A percentile compares a stretch with the other conserved stretches of the same genome.
phyloP scores from a whole-genome alignment of 495 filamentous ascomycete species.

The Neurospora sp. region DNA sequence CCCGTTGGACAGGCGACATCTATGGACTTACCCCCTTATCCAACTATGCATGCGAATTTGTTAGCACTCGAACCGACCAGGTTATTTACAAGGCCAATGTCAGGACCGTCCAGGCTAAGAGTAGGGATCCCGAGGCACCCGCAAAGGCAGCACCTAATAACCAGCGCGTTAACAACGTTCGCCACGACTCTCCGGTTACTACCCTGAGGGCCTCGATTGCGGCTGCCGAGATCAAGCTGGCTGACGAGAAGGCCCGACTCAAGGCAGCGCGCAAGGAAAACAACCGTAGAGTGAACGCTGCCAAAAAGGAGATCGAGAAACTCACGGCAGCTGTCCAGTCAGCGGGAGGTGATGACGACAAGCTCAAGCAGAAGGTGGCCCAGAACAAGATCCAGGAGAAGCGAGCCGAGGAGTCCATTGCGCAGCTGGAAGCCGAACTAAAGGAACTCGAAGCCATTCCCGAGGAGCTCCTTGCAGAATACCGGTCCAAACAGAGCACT shows the following conservation, averaged over 20 bases:
- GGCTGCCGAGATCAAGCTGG: slow-evolving; percentile 65
- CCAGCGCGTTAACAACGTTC: slow-evolving; percentile 46
- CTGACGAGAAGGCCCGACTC: slow-evolving; percentile 63
- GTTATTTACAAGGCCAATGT: slow-evolving; percentile 70
- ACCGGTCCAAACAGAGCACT: slow-evolving; percentile 46
- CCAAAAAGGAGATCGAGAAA: slow-evolving; percentile 74
- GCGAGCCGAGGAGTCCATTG: slow-evolving; percentile 63
- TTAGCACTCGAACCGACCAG: slow-evolving; percentile 60
- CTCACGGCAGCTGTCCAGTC: slow-evolving; percentile 55
- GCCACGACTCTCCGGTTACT: slow-evolving; percentile 78
- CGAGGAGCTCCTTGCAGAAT: slow-evolving; percentile 51
- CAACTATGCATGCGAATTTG: slow-evolving; percentile 77
- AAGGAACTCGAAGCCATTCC: slow-evolving; percentile 59
- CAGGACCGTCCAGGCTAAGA: slow-evolving; percentile 63
- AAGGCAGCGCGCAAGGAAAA: slow-evolving; percentile 73
- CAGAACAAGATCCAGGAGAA: slow-evolving; percentile 72
- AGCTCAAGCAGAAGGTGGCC: slow-evolving; percentile 66
- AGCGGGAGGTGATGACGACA: slow-evolving; percentile 72
- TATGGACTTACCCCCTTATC: slow-evolving; percentile 79
- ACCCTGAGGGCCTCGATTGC: slow-evolving; percentile 82
- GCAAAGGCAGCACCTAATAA: slow-evolving; percentile 26
- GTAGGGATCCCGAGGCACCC: slow-evolving; percentile 47
- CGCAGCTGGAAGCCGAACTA: slow-evolving; percentile 50
- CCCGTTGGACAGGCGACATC: slow-evolving; percentile 70
- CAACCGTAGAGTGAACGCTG: slow-evolving; percentile 54